phyloP scores from a whole-genome alignment of 371 early-diverging fungal genomes.

The Rhizopus sp. region DNA sequence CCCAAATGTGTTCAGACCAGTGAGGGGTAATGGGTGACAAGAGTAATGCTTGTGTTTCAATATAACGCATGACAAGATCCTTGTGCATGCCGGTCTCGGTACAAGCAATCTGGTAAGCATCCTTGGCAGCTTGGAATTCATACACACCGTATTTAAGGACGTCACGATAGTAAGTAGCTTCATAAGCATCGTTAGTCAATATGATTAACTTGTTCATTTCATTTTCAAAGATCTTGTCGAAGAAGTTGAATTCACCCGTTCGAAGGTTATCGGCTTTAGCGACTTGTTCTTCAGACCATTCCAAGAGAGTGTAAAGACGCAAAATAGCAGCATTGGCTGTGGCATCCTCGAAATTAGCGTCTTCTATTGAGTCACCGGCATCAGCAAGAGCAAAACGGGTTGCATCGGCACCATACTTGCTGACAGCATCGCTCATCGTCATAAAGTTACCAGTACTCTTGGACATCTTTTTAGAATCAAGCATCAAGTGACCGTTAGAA shows the following conservation, averaged over 20 bases:
- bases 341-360: slow-evolving; percentile 98
- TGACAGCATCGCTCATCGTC: slow-evolving; percentile 86
- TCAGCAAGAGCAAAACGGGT: slow-evolving; percentile 96
- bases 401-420: slow-evolving; percentile 97
- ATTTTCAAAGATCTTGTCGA: slow-evolving; percentile 85
- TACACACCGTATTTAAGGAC: slow-evolving; percentile 95
- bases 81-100: slow-evolving; percentile 79
- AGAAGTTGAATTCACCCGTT: slow-evolving; percentile 60
- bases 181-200: slow-evolving; percentile 79
- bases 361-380: slow-evolving; percentile 97
- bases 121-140: slow-evolving; percentile 90
- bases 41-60: slow-evolving; percentile 81
- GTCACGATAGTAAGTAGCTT: slow-evolving; percentile 88
- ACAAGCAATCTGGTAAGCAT: slow-evolving; percentile 87
- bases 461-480: slow-evolving; percentile 99
- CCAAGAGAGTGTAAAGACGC: slow-evolving; percentile 89
- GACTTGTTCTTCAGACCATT: slow-evolving; percentile 81
- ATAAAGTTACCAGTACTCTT: slow-evolving; percentile 99
- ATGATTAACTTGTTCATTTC: slow-evolving; percentile 82
- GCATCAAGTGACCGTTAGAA: slow-evolving; percentile 97
- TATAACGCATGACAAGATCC: slow-evolving; percentile 78
- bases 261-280: slow-evolving; percentile 40
- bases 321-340: slow-evolving; percentile 98
- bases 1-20: slow-evolving; percentile 93
- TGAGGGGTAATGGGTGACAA: slow-evolving; percentile 93